phyloP scores from a whole-genome alignment of 1,139 yeast genomes.

The Pichia norvegensis region DNA sequence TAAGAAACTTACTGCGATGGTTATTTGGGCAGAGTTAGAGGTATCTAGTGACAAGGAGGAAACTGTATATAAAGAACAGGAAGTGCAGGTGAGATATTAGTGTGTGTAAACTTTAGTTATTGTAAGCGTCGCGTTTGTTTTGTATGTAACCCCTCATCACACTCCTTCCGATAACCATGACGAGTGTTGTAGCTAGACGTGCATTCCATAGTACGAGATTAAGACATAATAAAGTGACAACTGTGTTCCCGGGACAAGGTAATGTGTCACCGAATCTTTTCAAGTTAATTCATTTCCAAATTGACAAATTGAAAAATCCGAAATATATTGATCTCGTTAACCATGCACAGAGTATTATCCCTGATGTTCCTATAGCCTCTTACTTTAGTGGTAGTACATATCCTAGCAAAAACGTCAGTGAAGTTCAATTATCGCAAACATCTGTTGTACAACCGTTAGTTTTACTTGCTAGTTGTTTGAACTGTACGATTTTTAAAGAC shows the following conservation, averaged over 20 bases:
- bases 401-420: background rate
- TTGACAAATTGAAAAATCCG: constrained; percentile 1
- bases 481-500: constrained; percentile 16
- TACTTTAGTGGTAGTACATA: constrained; percentile 6
- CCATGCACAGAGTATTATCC: constrained; percentile 5
- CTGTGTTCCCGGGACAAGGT: constrained; percentile 17
- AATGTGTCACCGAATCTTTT: constrained; percentile 14
- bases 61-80: constrained; percentile 13
- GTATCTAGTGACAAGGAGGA: background rate
- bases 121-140: background rate
- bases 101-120: background rate
- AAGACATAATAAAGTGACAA: constrained; percentile 1
- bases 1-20: constrained; percentile 57
- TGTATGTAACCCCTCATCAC: background rate
- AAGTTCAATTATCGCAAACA: constrained; percentile 20
- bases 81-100: constrained; percentile 24
- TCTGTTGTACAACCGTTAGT: constrained; percentile 30
- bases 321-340: constrained; percentile 3
- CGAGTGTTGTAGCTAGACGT: background rate
- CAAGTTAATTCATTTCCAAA: constrained; percentile 10
- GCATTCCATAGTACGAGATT: background rate
- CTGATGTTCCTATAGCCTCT: constrained; percentile 4
- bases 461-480: constrained; percentile 24
- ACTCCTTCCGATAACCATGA: background rate
- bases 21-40: constrained; percentile 33